Conservation (phyloP, 2,329 filamentous ascomycete genomes). For the Monosporascus cannonballus region DNA sequence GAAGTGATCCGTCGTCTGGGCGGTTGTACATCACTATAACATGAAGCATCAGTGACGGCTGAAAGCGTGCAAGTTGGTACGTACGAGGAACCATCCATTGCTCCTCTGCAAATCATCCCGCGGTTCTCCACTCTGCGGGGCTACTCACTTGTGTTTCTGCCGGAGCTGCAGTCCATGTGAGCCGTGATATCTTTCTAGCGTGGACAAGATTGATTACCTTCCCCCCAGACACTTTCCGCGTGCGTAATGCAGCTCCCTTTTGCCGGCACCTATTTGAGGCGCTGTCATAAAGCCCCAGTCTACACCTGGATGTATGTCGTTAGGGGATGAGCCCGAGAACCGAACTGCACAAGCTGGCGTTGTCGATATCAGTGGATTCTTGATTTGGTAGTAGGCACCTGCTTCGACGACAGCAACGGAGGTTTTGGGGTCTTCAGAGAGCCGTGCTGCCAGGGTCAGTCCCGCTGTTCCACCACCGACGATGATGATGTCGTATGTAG, state of each 20-base stretch:
- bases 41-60: neutral
- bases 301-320: neutral
- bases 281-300: constrained; percentile 4
- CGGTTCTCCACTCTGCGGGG: no score
- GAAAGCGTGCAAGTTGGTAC: no score
- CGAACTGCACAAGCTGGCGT: neutral
- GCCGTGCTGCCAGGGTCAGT: constrained; percentile 1
- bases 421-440: neutral
- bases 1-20: neutral
- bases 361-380: neutral
- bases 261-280: neutral
- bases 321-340: neutral
- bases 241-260: constrained; percentile 2
- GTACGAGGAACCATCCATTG: no score
- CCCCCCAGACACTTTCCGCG: constrained; percentile 4
- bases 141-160: no score
- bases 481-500: constrained; percentile 1
- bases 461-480: constrained; percentile 4
- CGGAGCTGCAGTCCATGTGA: neutral
- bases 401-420: constrained; percentile 6
- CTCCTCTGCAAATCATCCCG: no score
- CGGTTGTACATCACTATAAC: constrained; percentile 1
- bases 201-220: neutral
- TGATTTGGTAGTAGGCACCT: constrained; percentile 4
- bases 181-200: neutral